These are phyloP conservation scores for Ilyonectria mors-panacis DNA, from an alignment of 2,329 filamentous ascomycete genomes.

Conservation along the genomic window DNA sequence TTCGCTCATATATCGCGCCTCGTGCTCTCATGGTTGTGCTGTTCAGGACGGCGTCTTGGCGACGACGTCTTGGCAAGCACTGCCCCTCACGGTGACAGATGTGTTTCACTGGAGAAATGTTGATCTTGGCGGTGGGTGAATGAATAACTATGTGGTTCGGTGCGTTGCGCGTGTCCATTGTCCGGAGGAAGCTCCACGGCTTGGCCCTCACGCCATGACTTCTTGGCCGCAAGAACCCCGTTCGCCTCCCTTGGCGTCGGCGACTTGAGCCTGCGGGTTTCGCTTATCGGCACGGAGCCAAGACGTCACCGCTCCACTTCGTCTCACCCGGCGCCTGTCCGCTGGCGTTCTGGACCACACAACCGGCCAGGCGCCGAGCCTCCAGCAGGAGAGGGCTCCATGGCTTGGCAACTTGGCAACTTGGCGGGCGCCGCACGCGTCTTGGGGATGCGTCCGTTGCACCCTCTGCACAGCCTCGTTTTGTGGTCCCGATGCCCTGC, in stretches of 20 bases:
- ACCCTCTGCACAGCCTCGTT: neutral
- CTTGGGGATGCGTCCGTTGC: neutral
- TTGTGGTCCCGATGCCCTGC: neutral
- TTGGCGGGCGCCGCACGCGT: neutral
- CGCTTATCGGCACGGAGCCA: conserved; percentile 48
- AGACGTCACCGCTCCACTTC: conserved; percentile 33
- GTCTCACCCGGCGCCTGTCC: conserved; percentile 1
- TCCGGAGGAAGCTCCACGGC: neutral
- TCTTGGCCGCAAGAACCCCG: neutral
- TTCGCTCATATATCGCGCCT: neutral
- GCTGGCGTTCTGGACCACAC: neutral
- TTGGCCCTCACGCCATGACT: conserved; percentile 8
- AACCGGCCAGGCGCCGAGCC: too few relatives aligned
- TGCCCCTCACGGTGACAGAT: conserved; percentile 8
- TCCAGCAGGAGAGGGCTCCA: too few relatives aligned
- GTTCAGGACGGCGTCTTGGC: conserved; percentile 10
- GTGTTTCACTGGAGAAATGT: neutral
- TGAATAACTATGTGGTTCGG: neutral
- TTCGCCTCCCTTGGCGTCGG: conserved; percentile 15
- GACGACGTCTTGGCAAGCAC: conserved; percentile 9
- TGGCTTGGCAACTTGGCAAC: neutral
- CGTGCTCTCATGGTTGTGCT: neutral
- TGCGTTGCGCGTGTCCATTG: neutral
- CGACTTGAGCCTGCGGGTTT: conserved; percentile 11
- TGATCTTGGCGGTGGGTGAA: neutral